Percentiles rank a stretch among this genome's conserved stretches.
Evolutionary conservation across 176 grass and related monocot genomes (phyloP).

Genomic region (Hsuehochloa calcarea): DNA sequence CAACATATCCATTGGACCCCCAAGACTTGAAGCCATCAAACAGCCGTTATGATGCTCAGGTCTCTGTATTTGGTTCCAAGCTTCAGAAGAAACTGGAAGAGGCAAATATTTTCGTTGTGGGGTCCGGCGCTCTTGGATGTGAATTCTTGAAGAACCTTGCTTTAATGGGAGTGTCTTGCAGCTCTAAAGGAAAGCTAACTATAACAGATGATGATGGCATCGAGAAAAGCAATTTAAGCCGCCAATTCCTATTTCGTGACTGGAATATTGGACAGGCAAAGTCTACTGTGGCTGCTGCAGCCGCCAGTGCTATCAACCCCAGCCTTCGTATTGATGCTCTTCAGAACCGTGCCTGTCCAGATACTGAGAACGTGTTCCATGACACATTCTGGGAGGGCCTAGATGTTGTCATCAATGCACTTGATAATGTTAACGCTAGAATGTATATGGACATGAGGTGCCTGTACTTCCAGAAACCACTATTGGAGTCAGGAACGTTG

Average conservation of each 20-base stretch:
- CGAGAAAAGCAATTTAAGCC: conserved; percentile 75
- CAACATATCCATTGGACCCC: conserved; percentile 52
- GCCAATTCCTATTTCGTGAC: conserved; percentile 73
- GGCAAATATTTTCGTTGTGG: conserved; percentile 69
- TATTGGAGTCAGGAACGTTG: conserved; percentile 73
- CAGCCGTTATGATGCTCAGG: conserved; percentile 63
- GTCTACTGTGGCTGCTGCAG: conserved; percentile 55
- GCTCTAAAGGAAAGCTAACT: conserved; percentile 58
- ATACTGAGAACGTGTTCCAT: conserved; percentile 72
- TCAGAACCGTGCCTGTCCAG: conserved; percentile 65
- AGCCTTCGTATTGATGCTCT: conserved; percentile 51
- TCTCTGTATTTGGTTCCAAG: conserved; percentile 74
- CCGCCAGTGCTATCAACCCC: conserved; percentile 46
- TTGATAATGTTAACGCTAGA: conserved; percentile 74
- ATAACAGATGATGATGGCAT: conserved; percentile 81
- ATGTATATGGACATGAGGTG: conserved; percentile 81
- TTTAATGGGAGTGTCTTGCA: conserved; percentile 67
- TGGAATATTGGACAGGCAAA: conserved; percentile 76
- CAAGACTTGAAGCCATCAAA: conserved; percentile 60
- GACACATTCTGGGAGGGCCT: conserved; percentile 66
- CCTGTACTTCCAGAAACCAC: conserved; percentile 76
- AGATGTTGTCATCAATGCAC: conserved; percentile 67
- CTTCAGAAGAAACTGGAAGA: conserved; percentile 77
- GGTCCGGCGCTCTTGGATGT: conserved; percentile 70
- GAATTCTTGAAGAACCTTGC: conserved; percentile 87